Conservation (phyloP, 1,284 basidiomycete species). For the Schizophyllum amplum region DNA sequence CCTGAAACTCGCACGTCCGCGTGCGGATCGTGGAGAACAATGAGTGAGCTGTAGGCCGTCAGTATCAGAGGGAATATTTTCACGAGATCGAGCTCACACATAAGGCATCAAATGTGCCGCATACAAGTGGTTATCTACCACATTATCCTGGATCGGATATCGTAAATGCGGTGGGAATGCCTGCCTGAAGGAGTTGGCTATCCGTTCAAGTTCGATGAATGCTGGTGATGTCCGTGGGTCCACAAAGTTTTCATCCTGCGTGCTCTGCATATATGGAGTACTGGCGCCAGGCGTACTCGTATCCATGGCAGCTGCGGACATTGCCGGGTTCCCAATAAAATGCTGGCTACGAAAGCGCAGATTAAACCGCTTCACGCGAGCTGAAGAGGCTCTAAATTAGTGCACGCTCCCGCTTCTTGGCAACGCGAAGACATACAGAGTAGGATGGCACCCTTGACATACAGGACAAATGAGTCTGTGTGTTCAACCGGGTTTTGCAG, state of each 20-base stretch:
- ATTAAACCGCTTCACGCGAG: constrained; percentile 59
- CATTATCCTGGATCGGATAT: constrained; percentile 45
- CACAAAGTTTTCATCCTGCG: constrained; percentile 27
- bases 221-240: constrained; percentile 52
- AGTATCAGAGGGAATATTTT: constrained; percentile 2
- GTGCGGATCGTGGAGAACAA: constrained; percentile 67
- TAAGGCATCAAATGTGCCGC: constrained; percentile 53
- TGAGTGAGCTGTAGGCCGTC: constrained; percentile 37
- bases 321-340: constrained; percentile 39
- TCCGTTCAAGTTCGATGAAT: constrained; percentile 58
- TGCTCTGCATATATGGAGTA: constrained; percentile 19
- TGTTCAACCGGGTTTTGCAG: constrained; percentile 52
- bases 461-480: constrained; percentile 68
- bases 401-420: no score
- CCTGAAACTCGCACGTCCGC: constrained; percentile 46
- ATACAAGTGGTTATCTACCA: constrained; percentile 61
- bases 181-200: constrained; percentile 45
- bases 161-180: constrained; percentile 52
- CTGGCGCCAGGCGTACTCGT: not conserved
- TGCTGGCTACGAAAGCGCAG: constrained; percentile 53
- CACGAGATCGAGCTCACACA: constrained; percentile 36
- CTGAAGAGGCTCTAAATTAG: constrained; percentile 2
- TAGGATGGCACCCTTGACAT: constrained; percentile 60
- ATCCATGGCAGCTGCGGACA: not conserved
- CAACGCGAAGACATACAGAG: constrained; percentile 33